Conservation (phyloP, 148 eudicot species). For the Vaccinium macrocarpon region DNA sequence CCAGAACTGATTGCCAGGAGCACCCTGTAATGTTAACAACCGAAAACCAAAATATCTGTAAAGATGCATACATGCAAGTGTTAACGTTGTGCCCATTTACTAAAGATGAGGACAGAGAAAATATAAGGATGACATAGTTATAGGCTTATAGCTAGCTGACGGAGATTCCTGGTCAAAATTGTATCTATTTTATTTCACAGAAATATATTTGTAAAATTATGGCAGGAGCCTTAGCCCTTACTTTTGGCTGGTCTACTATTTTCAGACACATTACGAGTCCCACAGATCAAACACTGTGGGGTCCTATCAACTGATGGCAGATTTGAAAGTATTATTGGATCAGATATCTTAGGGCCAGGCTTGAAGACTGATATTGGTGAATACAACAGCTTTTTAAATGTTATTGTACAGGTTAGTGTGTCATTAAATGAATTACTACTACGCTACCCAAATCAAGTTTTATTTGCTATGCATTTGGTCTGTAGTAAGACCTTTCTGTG, state of each 20-base stretch:
- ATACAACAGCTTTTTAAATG: slow-evolving; percentile 82
- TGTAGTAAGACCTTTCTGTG: background rate
- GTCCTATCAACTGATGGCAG: slow-evolving; percentile 8
- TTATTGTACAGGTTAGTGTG: slow-evolving; percentile 68
- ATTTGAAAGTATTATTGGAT: slow-evolving; percentile 27
- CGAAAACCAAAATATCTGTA: no score
- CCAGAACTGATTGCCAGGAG: no score
- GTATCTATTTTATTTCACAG: background rate
- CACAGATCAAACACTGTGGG: background rate
- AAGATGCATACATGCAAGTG: background rate
- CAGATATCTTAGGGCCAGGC: slow-evolving; percentile 53
- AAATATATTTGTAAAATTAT: background rate
- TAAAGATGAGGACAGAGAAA: no score
- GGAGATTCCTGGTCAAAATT: background rate
- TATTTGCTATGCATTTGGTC: no score
- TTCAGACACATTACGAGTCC: background rate
- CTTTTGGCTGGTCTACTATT: background rate
- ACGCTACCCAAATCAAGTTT: no score
- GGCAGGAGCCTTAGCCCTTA: background rate
- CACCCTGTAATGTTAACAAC: no score
- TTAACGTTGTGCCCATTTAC: background rate
- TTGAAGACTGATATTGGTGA: slow-evolving; percentile 72
- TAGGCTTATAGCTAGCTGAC: background rate
- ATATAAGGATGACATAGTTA: background rate
- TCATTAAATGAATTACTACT: no score